Base-by-base conservation (phyloP, 2,329 filamentous ascomycete species). In the Penicillium sp. region DNA sequence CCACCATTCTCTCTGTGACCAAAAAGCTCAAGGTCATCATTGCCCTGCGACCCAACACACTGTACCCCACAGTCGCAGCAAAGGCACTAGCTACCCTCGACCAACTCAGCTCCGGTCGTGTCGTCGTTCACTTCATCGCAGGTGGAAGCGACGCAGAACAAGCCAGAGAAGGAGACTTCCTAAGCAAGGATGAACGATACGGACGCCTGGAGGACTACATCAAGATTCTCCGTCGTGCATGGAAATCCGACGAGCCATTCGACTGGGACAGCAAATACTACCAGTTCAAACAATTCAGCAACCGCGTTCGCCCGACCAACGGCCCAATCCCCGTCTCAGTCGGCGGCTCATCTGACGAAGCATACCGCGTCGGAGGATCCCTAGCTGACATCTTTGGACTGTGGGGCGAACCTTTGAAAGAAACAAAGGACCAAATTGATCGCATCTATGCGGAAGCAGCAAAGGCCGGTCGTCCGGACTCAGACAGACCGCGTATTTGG, bases 361-460 rank as follows among this genome's bases (percentile, higher is more conserved):
- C 83, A 0, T 86, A 86, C 68, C 80, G 83, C 22, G 75, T 85
- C 37, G 84, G 84, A 25, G 84, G 84, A 28, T 72, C 78, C 0
- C 74, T 85, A 2, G 83, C 78, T 28, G 84, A 86, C 59, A 86
- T 86, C 62, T 86, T 86, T 58, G 84, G 84, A 0, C 78, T 86
- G 4, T 86, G 84, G 84, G 84, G 84, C 11, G 84, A 86, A 63
- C 84, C 84, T 1, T 73, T 86, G 2, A 84, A 85, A 69, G 84
- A 86, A 65, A 86, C 84, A 0, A 83, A 82, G 69, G 76, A 86
- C 63, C 84, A 86, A 67, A 84, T 86, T 60, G 81, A 84, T 59
- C 77, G 78, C 19, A 82, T 86, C 65, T 84, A 84, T 59, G 81
- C 78, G 3, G 83, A 82, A 62, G 80, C 84, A 0, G 80, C 76